Percentiles rank a stretch among this genome's conserved stretches.
Evolutionary conservation across 352 stramenopile species (phyloP).

Genomic region (Aphanomyces astaci): DNA sequence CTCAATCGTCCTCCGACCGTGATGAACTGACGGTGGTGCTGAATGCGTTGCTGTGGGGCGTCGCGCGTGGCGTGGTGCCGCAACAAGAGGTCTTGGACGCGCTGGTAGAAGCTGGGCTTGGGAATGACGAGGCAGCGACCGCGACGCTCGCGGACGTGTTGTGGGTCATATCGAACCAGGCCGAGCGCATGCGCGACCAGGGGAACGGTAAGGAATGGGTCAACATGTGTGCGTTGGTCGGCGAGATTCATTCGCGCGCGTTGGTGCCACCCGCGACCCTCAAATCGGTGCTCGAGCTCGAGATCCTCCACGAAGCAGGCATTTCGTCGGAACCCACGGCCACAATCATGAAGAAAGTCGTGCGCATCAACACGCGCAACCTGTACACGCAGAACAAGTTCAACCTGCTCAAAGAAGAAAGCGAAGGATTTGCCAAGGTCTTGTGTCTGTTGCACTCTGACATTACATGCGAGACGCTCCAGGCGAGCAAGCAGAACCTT

Average conservation of each 20-base stretch:
- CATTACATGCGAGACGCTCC: slow-evolving; percentile 50
- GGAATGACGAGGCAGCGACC: not conserved
- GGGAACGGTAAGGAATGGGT: not conserved
- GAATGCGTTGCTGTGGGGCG: not conserved
- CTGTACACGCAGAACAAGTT: slow-evolving; percentile 95
- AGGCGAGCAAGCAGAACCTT: slow-evolving; percentile 61
- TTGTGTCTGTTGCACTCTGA: slow-evolving; percentile 71
- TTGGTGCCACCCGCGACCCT: slow-evolving; percentile 45
- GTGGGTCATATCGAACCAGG: not conserved
- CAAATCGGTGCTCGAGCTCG: slow-evolving; percentile 63
- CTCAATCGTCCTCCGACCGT: not conserved
- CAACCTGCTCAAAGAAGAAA: slow-evolving; percentile 95
- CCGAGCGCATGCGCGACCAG: not conserved
- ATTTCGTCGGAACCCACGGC: slow-evolving; percentile 42
- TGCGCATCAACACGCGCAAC: slow-evolving; percentile 82
- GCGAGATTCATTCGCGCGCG: slow-evolving; percentile 37
- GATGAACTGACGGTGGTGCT: not conserved
- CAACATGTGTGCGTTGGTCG: not conserved
- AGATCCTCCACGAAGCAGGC: slow-evolving; percentile 60
- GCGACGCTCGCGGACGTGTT: not conserved
- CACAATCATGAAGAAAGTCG: slow-evolving; percentile 55
- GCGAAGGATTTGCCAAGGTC: slow-evolving; percentile 93
- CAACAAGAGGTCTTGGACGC: not conserved
- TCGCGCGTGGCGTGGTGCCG: not conserved
- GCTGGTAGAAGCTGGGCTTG: not conserved